Evolutionary conservation across 768 basidiomycete species (phyloP).

Genomic region (Tylopilus rubrobrunneus): DNA sequence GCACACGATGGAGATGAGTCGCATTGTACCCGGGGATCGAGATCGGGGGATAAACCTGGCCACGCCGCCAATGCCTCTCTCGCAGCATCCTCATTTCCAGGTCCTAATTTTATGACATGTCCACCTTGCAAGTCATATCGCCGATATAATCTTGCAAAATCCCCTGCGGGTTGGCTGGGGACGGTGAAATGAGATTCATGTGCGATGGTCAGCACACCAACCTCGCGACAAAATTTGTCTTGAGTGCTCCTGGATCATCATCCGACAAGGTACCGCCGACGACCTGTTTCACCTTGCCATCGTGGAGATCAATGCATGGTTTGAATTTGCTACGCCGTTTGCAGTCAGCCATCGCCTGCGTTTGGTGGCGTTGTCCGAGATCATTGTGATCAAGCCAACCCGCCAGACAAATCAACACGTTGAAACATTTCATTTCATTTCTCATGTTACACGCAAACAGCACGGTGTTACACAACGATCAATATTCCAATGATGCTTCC

Average conservation of each 20-base stretch:
- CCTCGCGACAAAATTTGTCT: conserved; percentile 92
- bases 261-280: conserved; percentile 92
- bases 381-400: not conserved
- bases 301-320: conserved; percentile 96
- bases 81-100: conserved; percentile 87
- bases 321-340: conserved; percentile 55
- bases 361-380: not conserved
- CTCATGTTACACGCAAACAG: conserved; percentile 9
- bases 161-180: conserved; percentile 66
- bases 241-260: conserved; percentile 50
- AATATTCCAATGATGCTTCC: conserved; percentile 76
- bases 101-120: conserved; percentile 95
- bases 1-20: conserved; percentile 3
- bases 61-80: conserved; percentile 77
- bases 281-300: conserved; percentile 96
- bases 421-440: not conserved
- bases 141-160: conserved; percentile 79
- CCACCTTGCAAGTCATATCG: conserved; percentile 71
- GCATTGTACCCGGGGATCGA: not conserved
- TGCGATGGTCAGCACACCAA: conserved; percentile 22
- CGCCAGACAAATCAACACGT: not conserved
- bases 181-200: conserved; percentile 5
- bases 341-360: conserved; percentile 18
- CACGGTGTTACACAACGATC: conserved; percentile 8
- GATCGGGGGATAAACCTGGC: conserved; percentile 51